Conservation (phyloP, 148 eudicot species). For the Chenopodium berlandieri region DNA sequence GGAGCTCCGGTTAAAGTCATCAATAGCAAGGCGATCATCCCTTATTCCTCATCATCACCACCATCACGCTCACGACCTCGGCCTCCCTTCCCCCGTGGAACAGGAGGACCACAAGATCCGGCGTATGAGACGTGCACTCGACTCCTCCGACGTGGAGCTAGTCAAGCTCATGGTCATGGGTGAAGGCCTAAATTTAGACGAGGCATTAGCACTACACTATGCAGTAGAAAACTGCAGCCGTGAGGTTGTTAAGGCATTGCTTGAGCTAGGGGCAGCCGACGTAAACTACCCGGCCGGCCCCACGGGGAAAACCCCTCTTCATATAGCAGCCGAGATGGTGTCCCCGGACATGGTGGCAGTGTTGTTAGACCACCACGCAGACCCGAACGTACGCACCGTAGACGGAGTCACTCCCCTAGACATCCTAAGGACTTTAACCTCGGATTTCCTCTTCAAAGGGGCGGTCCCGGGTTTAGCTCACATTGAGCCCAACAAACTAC, state of each 20-base stretch:
- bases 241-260: constrained; percentile 87
- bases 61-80: constrained; percentile 47
- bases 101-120: constrained; percentile 84
- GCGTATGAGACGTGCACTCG: constrained; percentile 86
- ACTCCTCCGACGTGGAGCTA: constrained; percentile 90
- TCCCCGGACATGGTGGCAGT: constrained; percentile 98
- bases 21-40: constrained; percentile 50
- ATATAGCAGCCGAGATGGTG: constrained; percentile 93
- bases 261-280: constrained; percentile 86
- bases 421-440: constrained; percentile 70
- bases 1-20: constrained; percentile 75
- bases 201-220: constrained; percentile 80
- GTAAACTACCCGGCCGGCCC: constrained; percentile 87
- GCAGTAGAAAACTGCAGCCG: constrained; percentile 81
- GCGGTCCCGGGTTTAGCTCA: constrained; percentile 80
- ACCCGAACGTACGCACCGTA: constrained; percentile 75
- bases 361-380: constrained; percentile 91
- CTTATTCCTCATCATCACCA: constrained; percentile 48
- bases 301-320: constrained; percentile 78
- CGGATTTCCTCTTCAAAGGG: constrained; percentile 89
- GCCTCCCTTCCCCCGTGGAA: constrained; percentile 35
- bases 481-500: constrained; percentile 88
- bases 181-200: constrained; percentile 85
- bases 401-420: constrained; percentile 87
- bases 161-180: constrained; percentile 98